Conservation (phyloP, 306 rosid genomes). For the Luffa aegyptiaca region DNA sequence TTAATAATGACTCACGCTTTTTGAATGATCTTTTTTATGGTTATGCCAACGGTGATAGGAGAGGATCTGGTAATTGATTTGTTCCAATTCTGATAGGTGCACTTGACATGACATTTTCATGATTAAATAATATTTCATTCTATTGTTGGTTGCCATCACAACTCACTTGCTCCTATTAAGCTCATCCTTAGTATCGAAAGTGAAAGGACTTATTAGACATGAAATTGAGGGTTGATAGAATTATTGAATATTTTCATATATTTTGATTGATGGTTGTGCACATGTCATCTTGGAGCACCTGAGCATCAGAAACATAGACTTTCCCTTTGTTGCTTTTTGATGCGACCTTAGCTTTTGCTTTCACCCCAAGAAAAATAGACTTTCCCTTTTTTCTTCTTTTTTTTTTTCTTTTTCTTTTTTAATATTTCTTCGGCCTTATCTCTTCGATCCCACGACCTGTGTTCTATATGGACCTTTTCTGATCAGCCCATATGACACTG, state of each 20-base stretch:
- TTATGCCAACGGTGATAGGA: too few species aligned
- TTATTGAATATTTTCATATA: neutral
- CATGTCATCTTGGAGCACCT: neutral
- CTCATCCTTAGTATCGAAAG: too few species aligned
- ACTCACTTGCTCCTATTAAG: too few species aligned
- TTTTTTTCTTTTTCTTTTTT: neutral
- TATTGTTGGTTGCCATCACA: too few species aligned
- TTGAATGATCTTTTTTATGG: too few species aligned
- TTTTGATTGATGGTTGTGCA: neutral
- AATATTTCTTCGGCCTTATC: neutral
- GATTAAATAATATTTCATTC: too few species aligned
- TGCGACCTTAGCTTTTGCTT: constrained; percentile 6
- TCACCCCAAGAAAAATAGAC: neutral
- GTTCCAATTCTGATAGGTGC: too few species aligned
- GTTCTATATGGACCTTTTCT: neutral
- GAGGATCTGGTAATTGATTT: too few species aligned
- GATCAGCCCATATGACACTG: neutral
- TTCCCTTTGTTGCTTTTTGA: neutral
- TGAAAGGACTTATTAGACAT: too few species aligned
- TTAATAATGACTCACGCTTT: too few species aligned
- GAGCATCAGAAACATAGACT: neutral
- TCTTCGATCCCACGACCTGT: neutral
- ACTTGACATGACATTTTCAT: too few species aligned
- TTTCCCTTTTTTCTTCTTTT: neutral
- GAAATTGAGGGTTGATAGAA: too few species aligned